Base-by-base conservation (phyloP, 768 basidiomycete species). In the Kwoniella sp. region DNA sequence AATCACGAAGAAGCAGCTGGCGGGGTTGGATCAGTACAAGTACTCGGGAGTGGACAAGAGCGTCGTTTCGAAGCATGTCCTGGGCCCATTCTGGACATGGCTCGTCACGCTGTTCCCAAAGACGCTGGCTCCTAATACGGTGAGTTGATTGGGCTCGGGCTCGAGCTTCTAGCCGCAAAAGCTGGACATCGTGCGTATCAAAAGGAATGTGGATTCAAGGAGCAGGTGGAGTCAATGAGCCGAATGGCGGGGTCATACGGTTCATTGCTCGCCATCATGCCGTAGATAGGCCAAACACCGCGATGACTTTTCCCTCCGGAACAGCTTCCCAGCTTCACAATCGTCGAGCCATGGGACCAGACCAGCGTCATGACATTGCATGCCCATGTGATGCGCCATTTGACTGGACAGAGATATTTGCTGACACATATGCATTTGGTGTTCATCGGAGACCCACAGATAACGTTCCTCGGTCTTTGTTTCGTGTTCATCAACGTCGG, bases 31-130 rank as follows among this genome's bases (percentile, higher is more conserved):
- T 73, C 86, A 86, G 68, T 93, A 93, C 78, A 82, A 87, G 61
- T 93, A 93, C 78, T 90, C 87, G 71, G 88, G 87, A 23, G 86
- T 90, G 13, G 92, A 93, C 81, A 90, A 90, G 90, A 90, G 62
- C 15, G 63, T 77, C 30, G 60, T 79, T n/a, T 72, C 70, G 2
- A 61, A 67, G 52, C 37, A 50, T 38, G 82, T 93, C 25, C 83
- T 97, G 58, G 86, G 87, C 50, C 90, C 90, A 2, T 95, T 89
- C 82, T 96, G 93, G 93, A 91, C 84, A 34, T 90, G 90, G 90
- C 87, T 95, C 67, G 90, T 95, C 60, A 92, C 87, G 4, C 84
- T 93, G 26, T 94, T 91, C 87, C 93, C 93, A 1, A 83, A 85
- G 51, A 87, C 84, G 51, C 84, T 97, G 5, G 93, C 93, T 0